A percentile compares a stretch with the other conserved stretches of the same genome.
These are phyloP conservation scores for Alternaria gaisen DNA, from an alignment of 2,329 filamentous ascomycete species.

Conservation along the genomic window DNA sequence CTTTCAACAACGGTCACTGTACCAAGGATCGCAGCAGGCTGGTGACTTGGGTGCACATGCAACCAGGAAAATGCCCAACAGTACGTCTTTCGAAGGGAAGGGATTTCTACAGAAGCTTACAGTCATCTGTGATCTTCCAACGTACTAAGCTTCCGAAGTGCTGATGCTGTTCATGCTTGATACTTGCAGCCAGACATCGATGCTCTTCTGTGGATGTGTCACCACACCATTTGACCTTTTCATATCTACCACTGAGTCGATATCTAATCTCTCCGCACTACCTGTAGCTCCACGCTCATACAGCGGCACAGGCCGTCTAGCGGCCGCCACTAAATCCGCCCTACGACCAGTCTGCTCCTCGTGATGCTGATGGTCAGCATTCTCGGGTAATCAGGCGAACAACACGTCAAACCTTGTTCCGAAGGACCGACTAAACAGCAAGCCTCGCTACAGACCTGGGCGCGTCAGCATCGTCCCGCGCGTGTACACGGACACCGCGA, in stretches of 20 bases:
- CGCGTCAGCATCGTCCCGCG: conserved; percentile 12
- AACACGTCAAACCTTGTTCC: background rate
- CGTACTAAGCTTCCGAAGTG: background rate
- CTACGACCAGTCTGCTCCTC: background rate
- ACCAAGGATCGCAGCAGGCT: background rate
- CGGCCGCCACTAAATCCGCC: background rate
- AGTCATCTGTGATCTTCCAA: background rate
- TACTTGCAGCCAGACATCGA: background rate
- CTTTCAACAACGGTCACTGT: background rate
- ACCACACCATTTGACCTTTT: background rate
- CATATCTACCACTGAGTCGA: background rate
- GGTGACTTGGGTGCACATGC: background rate
- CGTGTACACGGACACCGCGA: background rate
- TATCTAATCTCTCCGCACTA: background rate
- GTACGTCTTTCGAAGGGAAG: background rate
- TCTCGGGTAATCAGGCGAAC: conserved; percentile 1
- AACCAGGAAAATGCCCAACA: background rate
- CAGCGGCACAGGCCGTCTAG: conserved; percentile 1
- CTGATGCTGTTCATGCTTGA: background rate
- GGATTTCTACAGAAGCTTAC: background rate
- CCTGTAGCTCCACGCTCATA: background rate
- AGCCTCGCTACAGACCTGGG: conserved; percentile 2
- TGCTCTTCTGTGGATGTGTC: background rate
- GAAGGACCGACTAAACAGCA: background rate
- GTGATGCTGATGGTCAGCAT: conserved; percentile 2